These are phyloP conservation scores for Xylaria polymorpha DNA, from an alignment of 2,329 filamentous ascomycete genomes.

Conservation along the genomic window DNA sequence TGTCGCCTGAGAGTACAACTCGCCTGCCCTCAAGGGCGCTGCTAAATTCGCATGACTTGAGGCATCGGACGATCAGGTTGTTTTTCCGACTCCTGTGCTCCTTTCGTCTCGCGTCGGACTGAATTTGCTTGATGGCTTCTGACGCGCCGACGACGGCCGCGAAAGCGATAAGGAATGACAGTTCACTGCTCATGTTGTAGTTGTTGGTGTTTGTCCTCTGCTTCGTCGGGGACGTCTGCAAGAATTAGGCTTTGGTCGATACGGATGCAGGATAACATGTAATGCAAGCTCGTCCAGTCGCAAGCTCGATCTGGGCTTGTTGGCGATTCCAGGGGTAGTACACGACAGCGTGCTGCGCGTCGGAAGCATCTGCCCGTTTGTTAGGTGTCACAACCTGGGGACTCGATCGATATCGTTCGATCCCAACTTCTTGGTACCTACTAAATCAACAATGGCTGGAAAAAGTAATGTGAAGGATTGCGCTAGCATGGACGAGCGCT, in stretches of 20 bases:
- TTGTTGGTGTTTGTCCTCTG: conserved; percentile 18
- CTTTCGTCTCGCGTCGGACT: conserved; percentile 58
- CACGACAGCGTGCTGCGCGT: conserved; percentile 27
- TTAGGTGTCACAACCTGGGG: conserved; percentile 22
- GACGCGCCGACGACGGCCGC: conserved; percentile 59
- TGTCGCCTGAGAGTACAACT: conserved; percentile 59
- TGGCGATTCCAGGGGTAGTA: conserved; percentile 33
- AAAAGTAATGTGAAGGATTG: conserved; percentile 23
- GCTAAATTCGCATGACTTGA: conserved; percentile 59
- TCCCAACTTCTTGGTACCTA: conserved; percentile 33
- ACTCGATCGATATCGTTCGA: conserved; percentile 42
- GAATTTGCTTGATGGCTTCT: conserved; percentile 60
- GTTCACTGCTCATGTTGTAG: conserved; percentile 43
- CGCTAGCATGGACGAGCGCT: conserved; percentile 15
- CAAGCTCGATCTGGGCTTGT: conserved; percentile 27
- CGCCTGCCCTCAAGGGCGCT: conserved; percentile 57
- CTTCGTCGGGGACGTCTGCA: conserved; percentile 11
- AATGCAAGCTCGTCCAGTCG: conserved; percentile 21
- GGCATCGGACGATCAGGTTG: conserved; percentile 59
- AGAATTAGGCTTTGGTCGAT: conserved; percentile 18
- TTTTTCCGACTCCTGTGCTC: conserved; percentile 62
- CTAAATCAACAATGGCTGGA: conserved; percentile 15
- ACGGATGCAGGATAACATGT: conserved; percentile 11
- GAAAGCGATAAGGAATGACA: conserved; percentile 54
- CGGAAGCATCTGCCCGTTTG: conserved; percentile 36